Evolutionary conservation across 371 early-diverging fungal genomes (phyloP).

Genomic region (Syncephalastrum contaminatum): DNA sequence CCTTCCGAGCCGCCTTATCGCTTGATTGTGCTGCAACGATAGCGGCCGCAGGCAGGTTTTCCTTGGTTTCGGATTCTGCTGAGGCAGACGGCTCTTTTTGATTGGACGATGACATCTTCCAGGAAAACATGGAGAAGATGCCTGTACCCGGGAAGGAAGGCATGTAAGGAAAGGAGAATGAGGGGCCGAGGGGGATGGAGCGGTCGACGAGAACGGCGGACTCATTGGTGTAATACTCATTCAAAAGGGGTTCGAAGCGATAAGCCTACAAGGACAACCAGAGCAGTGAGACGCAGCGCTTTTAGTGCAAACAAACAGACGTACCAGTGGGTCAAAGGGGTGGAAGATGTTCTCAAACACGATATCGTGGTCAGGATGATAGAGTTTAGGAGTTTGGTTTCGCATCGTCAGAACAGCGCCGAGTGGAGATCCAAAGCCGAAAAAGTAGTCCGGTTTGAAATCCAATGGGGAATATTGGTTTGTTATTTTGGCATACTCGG

Average conservation of each 20-base stretch:
- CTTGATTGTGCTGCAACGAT: too few relatives aligned
- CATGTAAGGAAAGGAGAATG: constrained; percentile 43
- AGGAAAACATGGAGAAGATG: constrained; percentile 39
- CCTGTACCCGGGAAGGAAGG: constrained; percentile 39
- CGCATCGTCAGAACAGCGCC: constrained; percentile 62
- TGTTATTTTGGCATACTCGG: constrained; percentile 36
- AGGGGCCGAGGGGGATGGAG: constrained; percentile 39
- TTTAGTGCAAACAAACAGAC: background rate
- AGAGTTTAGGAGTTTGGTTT: constrained; percentile 49
- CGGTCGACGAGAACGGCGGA: constrained; percentile 48
- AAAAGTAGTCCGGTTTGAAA: constrained; percentile 57
- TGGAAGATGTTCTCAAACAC: constrained; percentile 65
- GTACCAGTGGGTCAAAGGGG: constrained; percentile 63
- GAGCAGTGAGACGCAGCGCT: too few relatives aligned
- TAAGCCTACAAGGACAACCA: constrained; percentile 29
- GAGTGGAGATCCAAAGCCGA: constrained; percentile 63
- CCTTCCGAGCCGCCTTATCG: too few relatives aligned
- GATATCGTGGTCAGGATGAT: constrained; percentile 51
- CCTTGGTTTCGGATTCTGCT: background rate
- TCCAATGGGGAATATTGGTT: constrained; percentile 47
- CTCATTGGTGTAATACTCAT: constrained; percentile 47
- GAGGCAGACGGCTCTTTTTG: background rate
- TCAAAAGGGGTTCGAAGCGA: constrained; percentile 47
- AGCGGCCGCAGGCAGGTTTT: too few relatives aligned
- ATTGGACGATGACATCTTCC: constrained; percentile 19